Evolutionary conservation across 2,329 filamentous ascomycete species (phyloP).

Genomic region (Fusarium oligoseptatum): DNA sequence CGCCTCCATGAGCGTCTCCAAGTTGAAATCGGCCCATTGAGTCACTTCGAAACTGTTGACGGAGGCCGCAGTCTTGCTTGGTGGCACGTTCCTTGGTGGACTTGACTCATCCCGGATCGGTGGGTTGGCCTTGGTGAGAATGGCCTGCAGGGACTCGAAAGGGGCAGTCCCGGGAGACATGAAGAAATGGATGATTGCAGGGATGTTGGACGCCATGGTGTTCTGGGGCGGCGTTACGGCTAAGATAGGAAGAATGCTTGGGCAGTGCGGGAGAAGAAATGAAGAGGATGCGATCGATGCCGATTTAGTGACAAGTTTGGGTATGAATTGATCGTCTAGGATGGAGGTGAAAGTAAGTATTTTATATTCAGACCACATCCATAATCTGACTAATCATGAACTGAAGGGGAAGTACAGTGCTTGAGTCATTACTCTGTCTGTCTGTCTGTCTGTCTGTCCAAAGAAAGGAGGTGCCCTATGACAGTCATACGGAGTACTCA

Average conservation of each 20-base stretch:
- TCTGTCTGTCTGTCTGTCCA: too few relatives aligned
- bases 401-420: not conserved
- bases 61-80: rapidly evolving
- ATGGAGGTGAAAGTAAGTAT: not conserved
- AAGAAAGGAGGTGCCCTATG: not conserved
- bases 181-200: not conserved
- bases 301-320: not conserved
- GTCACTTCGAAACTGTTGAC: not conserved
- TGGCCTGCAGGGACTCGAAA: not conserved
- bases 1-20: not conserved
- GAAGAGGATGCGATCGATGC: not conserved
- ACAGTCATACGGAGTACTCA: not conserved
- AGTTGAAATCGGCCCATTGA: not conserved
- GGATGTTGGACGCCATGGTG: not conserved
- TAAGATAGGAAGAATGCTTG: not conserved
- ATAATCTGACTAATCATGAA: not conserved
- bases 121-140: not conserved
- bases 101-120: not conserved
- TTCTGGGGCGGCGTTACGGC: not conserved
- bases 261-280: not conserved
- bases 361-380: not conserved
- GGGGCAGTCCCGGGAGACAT: not conserved
- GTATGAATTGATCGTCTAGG: not conserved
- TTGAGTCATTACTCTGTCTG: not conserved
- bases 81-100: too few relatives aligned